Base-by-base conservation (phyloP, 2,329 filamentous ascomycete species). In the Penicillium corylophilum region DNA sequence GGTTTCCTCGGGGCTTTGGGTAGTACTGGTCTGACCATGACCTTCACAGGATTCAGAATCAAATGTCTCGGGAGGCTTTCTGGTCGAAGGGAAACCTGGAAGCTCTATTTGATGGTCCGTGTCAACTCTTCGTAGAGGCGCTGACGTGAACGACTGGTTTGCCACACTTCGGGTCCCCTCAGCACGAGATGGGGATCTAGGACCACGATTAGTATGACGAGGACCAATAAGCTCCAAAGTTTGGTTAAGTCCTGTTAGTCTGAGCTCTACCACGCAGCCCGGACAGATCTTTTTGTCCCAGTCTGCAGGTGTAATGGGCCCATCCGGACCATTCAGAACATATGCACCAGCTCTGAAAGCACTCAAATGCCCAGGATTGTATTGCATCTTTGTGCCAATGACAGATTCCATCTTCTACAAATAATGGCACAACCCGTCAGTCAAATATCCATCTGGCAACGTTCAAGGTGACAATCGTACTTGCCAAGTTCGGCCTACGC, bases 251-350 rank as follows among this genome's bases (percentile, higher is more conserved):
- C 38, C 22, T 5, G 26, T 33, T 2, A 42, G 16, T 24, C 13
- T 48, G 4, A 48, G 46, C 39, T 48, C 39, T 22, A 48, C 38
- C 29, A 18, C 24, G 9, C 46, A 48, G 15, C 46, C 46, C 4
- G 46, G 46, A 28, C 2, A 36, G 18, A 43, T 24, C 8, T 48
- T 48, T 10, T 43, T 15, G 15, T 48, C 39, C 46, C 46, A 48
- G 22, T 43, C 46, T 13, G 39, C 20, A 12, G 38, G 39, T 3
- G 39, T 28, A 15, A 48, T 43, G 12, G 39, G 46, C 18, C 46
- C 46, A 18, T 48, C 29, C 3, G 46, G 46, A 26, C 46, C 46
- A 36, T n/a, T 36, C 28, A 48, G 16, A n/a, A 9, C 9, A 15
- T 48, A 48, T 20, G 16, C 24, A 5, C 38, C 46, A 10, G 5